Evolutionary conservation across 306 rosid genomes (phyloP), one percentile per base, ranked within the genome.

Genomic region (Medicago arabica): DNA sequence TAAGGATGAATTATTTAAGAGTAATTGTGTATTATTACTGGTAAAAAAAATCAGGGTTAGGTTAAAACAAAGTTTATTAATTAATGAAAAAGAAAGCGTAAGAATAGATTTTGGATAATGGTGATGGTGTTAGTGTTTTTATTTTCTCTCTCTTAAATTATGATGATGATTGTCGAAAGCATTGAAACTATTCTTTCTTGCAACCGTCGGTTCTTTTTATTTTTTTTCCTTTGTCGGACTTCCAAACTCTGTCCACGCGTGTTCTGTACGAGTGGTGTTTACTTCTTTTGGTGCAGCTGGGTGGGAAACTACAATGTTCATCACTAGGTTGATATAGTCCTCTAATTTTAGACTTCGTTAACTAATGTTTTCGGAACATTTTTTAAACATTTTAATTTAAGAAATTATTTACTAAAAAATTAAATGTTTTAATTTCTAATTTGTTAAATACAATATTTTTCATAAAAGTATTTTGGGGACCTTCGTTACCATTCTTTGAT

Each of bases 91-190:
- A 11, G n/a, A 61, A 3, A 73, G 75, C 60, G 39, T 38, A 15
- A 25, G 55, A 43, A 51, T 61, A 59, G 50, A 23, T 31, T 71
- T 62, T 34, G 60, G 68, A 50, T 34, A 38, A 47, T 69, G 82
- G 60, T 0, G 38, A 34, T 34, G 38, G 38, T 68, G 80, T 53
- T 28, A 15, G 2, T 31, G 9, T 7, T 49, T 7, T 18, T 0
- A 60, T 8, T 79, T 2, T 85, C 72, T 77, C 80, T 51, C 81
- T 83, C 77, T 58, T 61, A 46, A 74, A 83, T 77, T 51, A 71
- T 31, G 69, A 38, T 53, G 13, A 25, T 47, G 44, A 62, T 62
- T 31, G 44, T 8, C 50, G 75, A 80, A 25, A 25, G 28, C 28
- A 25, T 25, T 1, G 28, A 25, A 69, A 34, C 69, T 69, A 54